Conservation (phyloP, 1,284 basidiomycete species). For the Melampsora americana region DNA sequence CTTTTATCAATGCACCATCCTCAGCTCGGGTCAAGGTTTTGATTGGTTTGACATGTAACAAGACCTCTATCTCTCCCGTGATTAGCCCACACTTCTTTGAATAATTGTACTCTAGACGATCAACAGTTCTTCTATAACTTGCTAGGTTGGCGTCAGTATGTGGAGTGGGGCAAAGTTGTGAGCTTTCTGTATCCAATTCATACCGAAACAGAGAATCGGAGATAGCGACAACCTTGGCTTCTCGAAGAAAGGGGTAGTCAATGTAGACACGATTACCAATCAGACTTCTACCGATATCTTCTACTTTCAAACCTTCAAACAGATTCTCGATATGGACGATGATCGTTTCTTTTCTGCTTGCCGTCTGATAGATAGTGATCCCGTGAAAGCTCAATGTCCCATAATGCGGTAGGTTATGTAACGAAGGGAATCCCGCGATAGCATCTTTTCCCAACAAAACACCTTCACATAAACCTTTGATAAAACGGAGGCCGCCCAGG, state of each 20-base stretch:
- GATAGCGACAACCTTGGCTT: conserved; percentile 79
- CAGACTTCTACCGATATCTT: conserved; percentile 71
- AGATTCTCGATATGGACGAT: conserved; percentile 77
- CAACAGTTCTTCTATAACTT: conserved; percentile 72
- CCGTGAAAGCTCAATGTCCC: conserved; percentile 76
- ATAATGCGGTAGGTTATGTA: conserved; percentile 80
- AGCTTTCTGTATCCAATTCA: conserved; percentile 63
- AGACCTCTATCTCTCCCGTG: conserved; percentile 61
- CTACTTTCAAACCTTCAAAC: conserved; percentile 60
- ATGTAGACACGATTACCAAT: conserved; percentile 75
- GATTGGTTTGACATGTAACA: conserved; percentile 19
- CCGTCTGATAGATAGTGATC: conserved; percentile 88
- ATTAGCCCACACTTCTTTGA: conserved; percentile 86
- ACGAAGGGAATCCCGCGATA: conserved; percentile 57
- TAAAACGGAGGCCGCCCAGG: conserved; percentile 71
- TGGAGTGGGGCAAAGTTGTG: conserved; percentile 67
- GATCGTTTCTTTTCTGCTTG: conserved; percentile 87
- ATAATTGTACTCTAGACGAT: conserved; percentile 76
- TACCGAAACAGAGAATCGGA: conserved; percentile 86
- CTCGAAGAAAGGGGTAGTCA: conserved; percentile 91
- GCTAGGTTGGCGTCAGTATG: conserved; percentile 62
- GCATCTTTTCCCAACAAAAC: conserved; percentile 70
- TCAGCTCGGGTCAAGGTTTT: conserved; percentile 81
- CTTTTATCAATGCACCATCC: conserved; percentile 85
- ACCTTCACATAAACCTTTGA: conserved; percentile 82